Evolutionary conservation across 2,329 filamentous ascomycete species (phyloP).

Genomic region (Calonectria crousiana): DNA sequence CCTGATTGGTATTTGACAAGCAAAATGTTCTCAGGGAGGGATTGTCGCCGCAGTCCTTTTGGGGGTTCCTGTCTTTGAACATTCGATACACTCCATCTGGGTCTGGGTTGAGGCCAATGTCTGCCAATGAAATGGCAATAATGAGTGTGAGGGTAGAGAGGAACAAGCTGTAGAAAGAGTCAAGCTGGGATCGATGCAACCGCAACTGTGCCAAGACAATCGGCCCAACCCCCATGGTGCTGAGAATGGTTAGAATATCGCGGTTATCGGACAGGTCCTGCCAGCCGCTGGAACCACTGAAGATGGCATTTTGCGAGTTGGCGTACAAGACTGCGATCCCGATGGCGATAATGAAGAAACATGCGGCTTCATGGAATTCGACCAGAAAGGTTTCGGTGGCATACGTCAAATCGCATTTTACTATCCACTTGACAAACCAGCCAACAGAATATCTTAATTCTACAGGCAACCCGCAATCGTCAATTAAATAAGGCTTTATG

Average conservation of each 20-base stretch:
- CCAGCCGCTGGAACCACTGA: neutral
- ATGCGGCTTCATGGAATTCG: constrained; percentile 2
- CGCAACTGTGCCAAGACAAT: neutral
- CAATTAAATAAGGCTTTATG: neutral
- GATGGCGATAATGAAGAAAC: neutral
- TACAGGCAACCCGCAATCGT: neutral
- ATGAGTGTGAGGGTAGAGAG: neutral
- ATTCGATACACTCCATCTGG: neutral
- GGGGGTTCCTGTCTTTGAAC: neutral
- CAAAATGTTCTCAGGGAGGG: neutral
- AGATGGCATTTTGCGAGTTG: neutral
- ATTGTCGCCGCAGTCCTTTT: neutral
- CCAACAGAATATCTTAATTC: neutral
- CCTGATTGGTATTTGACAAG: neutral
- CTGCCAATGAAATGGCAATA: neutral
- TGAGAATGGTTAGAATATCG: neutral
- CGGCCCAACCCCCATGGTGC: neutral
- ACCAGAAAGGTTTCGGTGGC: neutral
- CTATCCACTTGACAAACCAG: neutral
- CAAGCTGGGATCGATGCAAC: neutral
- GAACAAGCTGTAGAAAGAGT: neutral
- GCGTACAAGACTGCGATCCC: neutral
- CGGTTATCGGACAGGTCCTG: neutral
- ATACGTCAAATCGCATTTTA: neutral
- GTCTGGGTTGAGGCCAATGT: neutral